phyloP scores from a whole-genome alignment of 2,329 filamentous ascomycete genomes.

The Colletotrichum brevisporum region DNA sequence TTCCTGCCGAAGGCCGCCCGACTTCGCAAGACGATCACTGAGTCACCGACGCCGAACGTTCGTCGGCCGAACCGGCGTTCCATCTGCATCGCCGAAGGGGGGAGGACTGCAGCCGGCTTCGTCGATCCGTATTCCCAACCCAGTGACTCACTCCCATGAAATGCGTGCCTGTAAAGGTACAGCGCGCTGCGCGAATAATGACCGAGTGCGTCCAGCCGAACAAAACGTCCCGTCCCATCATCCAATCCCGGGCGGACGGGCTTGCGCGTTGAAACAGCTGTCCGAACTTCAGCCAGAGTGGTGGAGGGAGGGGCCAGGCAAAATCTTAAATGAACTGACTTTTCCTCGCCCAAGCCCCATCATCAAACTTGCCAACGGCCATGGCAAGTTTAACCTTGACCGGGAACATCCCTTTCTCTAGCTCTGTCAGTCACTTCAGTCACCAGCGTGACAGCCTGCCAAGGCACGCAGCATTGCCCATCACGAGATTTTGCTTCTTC shows the following conservation, averaged over 20 bases:
- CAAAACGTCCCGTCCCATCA: not conserved
- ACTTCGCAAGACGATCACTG: slow-evolving; percentile 14
- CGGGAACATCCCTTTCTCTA: not conserved
- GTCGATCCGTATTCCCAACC: not conserved
- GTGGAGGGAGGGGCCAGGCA: too few relatives aligned
- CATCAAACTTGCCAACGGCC: slow-evolving; percentile 25
- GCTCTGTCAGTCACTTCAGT: not conserved
- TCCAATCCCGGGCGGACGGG: too few relatives aligned
- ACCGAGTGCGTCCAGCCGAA: too few relatives aligned
- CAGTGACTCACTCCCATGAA: too few relatives aligned
- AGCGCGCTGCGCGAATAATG: too few relatives aligned
- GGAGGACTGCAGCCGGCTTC: too few relatives aligned
- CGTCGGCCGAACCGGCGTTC: slow-evolving; percentile 2
- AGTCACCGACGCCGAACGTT: slow-evolving; percentile 17
- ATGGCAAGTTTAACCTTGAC: slow-evolving; percentile 6
- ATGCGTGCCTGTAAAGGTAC: too few relatives aligned
- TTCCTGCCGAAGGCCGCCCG: not conserved
- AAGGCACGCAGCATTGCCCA: too few relatives aligned
- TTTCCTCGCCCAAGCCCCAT: slow-evolving; percentile 17
- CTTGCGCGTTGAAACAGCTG: not conserved
- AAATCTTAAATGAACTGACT: slow-evolving; percentile 34
- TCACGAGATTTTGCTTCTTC: not conserved
- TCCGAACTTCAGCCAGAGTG: slow-evolving; percentile 17
- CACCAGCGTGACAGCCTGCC: too few relatives aligned
- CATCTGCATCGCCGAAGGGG: not conserved